Conservation (phyloP, 305 asterid genomes). For the Solanum hybrid region DNA sequence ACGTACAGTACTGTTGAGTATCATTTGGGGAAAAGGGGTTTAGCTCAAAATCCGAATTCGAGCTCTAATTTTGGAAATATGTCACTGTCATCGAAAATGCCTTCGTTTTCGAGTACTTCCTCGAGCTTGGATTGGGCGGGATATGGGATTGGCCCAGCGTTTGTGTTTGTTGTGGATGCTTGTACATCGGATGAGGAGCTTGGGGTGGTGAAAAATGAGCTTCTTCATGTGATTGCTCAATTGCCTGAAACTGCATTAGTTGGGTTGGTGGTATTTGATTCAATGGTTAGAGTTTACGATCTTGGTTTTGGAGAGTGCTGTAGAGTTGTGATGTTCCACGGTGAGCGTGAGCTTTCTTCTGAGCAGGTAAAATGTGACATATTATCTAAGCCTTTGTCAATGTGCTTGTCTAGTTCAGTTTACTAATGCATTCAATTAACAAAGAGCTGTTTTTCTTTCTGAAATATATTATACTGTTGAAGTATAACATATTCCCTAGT, state of each 20-base stretch:
- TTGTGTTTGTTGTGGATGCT: conserved; percentile 84
- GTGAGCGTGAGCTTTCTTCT: conserved; percentile 61
- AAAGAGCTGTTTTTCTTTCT: not conserved
- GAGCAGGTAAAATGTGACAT: conserved; percentile 47
- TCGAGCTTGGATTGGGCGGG: conserved; percentile 29
- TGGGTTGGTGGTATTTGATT: conserved; percentile 82
- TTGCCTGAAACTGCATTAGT: conserved; percentile 84
- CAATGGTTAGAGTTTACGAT: conserved; percentile 81
- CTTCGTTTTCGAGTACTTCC: conserved; percentile 44
- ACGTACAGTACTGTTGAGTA: conserved; percentile 89
- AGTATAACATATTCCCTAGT: not conserved
- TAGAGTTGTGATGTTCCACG: conserved; percentile 66
- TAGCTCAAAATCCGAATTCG: conserved; percentile 1
- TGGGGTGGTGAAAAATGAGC: conserved; percentile 59
- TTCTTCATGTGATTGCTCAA: conserved; percentile 50
- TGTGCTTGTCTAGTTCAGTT: not conserved
- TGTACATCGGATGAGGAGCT: conserved; percentile 69
- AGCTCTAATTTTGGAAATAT: conserved; percentile 13
- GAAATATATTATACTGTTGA: not conserved
- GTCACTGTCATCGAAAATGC: conserved; percentile 20
- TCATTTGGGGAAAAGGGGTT: conserved; percentile 38
- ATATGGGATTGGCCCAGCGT: conserved; percentile 45
- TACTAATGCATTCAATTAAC: not conserved
- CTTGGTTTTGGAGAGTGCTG: conserved; percentile 63
- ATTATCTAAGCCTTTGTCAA: not conserved